phyloP scores from a whole-genome alignment of 2,329 filamentous ascomycete genomes.

The Bretziella fagacearum region DNA sequence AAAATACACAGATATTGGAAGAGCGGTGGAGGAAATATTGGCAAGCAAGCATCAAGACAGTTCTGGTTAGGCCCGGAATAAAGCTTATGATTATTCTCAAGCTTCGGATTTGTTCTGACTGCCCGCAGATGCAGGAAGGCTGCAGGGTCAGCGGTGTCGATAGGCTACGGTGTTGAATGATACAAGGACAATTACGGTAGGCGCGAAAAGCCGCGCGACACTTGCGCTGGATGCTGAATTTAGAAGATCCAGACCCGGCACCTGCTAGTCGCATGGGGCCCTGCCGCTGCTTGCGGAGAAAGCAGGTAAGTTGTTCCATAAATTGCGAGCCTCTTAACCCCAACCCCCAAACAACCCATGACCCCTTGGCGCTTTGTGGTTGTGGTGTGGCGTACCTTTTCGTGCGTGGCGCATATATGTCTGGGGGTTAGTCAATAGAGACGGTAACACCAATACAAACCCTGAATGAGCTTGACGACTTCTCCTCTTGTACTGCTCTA shows the following conservation, averaged over 20 bases:
- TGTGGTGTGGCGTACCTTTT: neutral
- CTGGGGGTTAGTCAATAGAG: too few species aligned
- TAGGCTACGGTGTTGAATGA: neutral
- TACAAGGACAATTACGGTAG: neutral
- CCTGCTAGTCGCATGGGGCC: neutral
- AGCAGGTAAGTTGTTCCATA: neutral
- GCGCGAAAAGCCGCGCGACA: conserved; percentile 4
- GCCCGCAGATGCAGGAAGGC: conserved; percentile 10
- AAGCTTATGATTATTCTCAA: neutral
- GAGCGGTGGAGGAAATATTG: neutral
- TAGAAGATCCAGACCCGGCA: conserved; percentile 1
- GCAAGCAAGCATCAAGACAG: neutral
- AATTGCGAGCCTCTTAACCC: neutral
- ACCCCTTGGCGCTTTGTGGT: neutral
- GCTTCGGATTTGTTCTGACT: neutral
- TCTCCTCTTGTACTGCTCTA: too few species aligned
- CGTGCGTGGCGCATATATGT: too few species aligned
- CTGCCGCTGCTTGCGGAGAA: neutral
- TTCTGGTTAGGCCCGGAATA: neutral
- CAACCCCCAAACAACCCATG: neutral
- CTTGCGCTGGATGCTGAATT: neutral
- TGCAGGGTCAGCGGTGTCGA: conserved; percentile 9
- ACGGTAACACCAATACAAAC: neutral
- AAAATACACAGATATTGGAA: neutral
- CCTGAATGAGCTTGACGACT: neutral